Evolutionary conservation across 805 yeast genomes (phyloP).

Genomic region (Kluyveromyces siamensis): DNA sequence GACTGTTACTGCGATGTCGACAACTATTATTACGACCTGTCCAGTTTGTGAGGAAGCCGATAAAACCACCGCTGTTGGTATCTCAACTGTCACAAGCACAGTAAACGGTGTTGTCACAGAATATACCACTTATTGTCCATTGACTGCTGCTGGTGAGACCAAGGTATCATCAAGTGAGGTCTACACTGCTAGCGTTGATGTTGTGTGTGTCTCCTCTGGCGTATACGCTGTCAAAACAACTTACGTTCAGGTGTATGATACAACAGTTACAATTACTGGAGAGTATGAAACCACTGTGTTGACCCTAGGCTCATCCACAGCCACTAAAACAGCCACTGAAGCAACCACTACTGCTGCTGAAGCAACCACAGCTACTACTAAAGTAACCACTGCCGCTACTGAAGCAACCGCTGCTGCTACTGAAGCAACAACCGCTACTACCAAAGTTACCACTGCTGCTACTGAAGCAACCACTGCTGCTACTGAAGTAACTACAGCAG

Average conservation of each 20-base stretch:
- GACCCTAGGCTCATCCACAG: no score
- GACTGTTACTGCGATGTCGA: not conserved
- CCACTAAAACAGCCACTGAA: no score
- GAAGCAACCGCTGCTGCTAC: not conserved
- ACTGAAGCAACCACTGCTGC: no score
- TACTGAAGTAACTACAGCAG: not conserved
- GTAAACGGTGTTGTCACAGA: slow-evolving; percentile 19
- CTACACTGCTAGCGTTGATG: slow-evolving; percentile 7
- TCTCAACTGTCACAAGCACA: slow-evolving; percentile 17
- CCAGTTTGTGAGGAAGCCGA: slow-evolving; percentile 7
- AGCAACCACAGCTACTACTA: not conserved
- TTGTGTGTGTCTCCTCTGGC: slow-evolving; percentile 7
- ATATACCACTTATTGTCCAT: slow-evolving; percentile 16
- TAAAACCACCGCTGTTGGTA: slow-evolving; percentile 10
- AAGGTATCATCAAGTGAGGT: slow-evolving; percentile 6
- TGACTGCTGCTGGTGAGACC: slow-evolving; percentile 1
- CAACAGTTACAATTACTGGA: no score
- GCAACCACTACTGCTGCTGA: not conserved
- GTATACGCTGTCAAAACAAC: slow-evolving; percentile 11
- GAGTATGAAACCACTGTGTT: no score
- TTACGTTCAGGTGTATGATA: slow-evolving; percentile 4
- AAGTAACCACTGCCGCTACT: not conserved
- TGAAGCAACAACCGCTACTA: not conserved
- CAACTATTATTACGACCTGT: slow-evolving; percentile 1
- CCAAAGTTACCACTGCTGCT: not conserved